Percentiles rank a stretch among this genome's conserved stretches.
Evolutionary conservation across 140 eudicot species (phyloP).

Genomic region (Bidens hawaiensis): DNA sequence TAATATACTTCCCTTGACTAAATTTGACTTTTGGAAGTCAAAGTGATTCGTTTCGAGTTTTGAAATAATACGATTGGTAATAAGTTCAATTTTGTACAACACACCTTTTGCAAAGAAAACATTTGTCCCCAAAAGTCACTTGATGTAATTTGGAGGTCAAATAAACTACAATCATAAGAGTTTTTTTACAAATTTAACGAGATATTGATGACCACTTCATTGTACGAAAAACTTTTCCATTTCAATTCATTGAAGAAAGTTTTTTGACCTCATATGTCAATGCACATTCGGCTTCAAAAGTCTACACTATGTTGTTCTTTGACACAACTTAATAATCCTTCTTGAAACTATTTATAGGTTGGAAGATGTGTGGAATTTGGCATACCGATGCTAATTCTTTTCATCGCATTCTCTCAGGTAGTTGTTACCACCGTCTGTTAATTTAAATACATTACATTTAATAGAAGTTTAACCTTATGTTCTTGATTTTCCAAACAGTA

Average conservation of each 20-base stretch:
- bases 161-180: too few relatives aligned
- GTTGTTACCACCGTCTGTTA: not conserved
- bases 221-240: too few relatives aligned
- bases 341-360: conserved; percentile 45
- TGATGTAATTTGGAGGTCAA: not conserved
- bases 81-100: not conserved
- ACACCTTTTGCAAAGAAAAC: not conserved
- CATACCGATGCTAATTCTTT: conserved; percentile 81
- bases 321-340: not conserved
- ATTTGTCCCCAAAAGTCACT: conserved; percentile 14
- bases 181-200: too few relatives aligned
- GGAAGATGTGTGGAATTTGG: conserved; percentile 98
- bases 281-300: too few relatives aligned
- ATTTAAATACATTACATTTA: not conserved
- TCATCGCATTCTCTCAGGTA: conserved; percentile 88
- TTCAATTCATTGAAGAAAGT: too few relatives aligned
- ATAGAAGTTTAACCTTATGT: too few relatives aligned
- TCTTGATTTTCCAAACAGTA: conserved; percentile 46
- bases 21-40: conserved; percentile 10
- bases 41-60: not conserved
- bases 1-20: conserved; percentile 10
- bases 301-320: not conserved
- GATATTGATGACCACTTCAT: too few relatives aligned
- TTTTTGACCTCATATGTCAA: too few relatives aligned
- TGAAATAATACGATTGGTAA: not conserved